Conservation (phyloP, 2,329 filamentous ascomycete species). For the Calonectria pauciramosa region DNA sequence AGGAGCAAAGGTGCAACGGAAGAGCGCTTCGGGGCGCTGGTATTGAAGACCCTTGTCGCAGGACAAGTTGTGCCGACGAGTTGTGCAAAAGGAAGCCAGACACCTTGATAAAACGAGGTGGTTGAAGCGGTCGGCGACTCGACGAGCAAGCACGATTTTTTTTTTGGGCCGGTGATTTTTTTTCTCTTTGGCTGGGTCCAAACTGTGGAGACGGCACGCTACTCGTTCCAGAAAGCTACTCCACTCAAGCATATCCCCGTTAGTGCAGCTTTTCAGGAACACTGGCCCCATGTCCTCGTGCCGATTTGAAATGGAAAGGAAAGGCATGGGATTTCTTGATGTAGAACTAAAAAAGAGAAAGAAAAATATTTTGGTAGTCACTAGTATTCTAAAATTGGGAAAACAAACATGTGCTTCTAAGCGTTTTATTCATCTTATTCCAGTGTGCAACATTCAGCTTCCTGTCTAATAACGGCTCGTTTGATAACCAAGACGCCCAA, state of each 20-base stretch:
- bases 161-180: constrained; percentile 33
- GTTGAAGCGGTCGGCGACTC: constrained; percentile 34
- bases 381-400: not conserved
- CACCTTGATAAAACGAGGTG: constrained; percentile 22
- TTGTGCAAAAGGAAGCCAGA: constrained; percentile 5
- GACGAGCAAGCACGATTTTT: constrained; percentile 29
- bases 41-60: not conserved
- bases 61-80: not conserved
- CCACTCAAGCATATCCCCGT: constrained; percentile 21
- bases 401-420: not conserved
- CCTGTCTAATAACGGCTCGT: not conserved
- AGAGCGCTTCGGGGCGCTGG: not conserved
- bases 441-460: not conserved
- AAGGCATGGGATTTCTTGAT: not conserved
- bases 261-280: constrained; percentile 6
- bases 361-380: not conserved
- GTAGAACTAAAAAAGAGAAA: not conserved
- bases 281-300: not conserved
- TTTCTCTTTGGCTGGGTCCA: constrained; percentile 30
- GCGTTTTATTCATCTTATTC: not conserved
- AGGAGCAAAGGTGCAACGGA: not conserved
- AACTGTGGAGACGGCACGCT: constrained; percentile 33
- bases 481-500: not conserved
- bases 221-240: constrained; percentile 15
- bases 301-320: not conserved